Percentiles rank a stretch among this genome's conserved stretches.
Evolutionary conservation across 108 stramenopile genomes (phyloP).

Genomic region (Epithemia pelagica): DNA sequence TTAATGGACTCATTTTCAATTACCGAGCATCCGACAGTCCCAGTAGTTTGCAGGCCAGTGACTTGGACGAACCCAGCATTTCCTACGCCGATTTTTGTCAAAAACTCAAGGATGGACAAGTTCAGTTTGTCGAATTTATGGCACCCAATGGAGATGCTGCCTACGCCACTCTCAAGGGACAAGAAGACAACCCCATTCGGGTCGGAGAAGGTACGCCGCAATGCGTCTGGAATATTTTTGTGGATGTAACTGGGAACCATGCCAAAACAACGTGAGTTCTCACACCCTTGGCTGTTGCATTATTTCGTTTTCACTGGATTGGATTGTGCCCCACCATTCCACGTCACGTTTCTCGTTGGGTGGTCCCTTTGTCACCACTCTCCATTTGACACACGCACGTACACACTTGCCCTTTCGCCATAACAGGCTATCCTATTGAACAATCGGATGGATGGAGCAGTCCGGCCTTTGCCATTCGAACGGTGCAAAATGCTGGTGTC

Average conservation of each 20-base stretch:
- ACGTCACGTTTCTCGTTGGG: too few relatives aligned
- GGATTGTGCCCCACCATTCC: too few relatives aligned
- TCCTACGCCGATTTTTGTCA: conserved; percentile 54
- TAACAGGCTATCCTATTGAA: conserved; percentile 57
- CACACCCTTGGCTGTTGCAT: too few relatives aligned
- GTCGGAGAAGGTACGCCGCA: conserved; percentile 59
- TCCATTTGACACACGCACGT: too few relatives aligned
- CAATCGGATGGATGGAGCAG: conserved; percentile 61
- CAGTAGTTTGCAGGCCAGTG: conserved; percentile 41
- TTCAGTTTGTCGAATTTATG: conserved; percentile 69
- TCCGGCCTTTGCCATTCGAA: conserved; percentile 63
- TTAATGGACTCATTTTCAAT: conserved; percentile 71
- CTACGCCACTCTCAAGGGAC: conserved; percentile 57
- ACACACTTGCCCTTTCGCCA: too few relatives aligned
- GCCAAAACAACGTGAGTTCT: too few relatives aligned
- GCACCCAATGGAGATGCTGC: conserved; percentile 77
- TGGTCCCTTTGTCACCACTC: too few relatives aligned
- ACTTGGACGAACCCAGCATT: conserved; percentile 59
- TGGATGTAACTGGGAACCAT: too few relatives aligned
- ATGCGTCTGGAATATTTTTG: too few relatives aligned
- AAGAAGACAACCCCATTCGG: conserved; percentile 40
- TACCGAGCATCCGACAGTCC: conserved; percentile 51
- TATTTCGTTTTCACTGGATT: too few relatives aligned
- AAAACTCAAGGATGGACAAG: conserved; percentile 44
- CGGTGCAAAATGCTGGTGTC: conserved; percentile 56